These are phyloP conservation scores for Aspergillus eucalypticola DNA, from an alignment of 2,329 filamentous ascomycete species.

Conservation along the genomic window DNA sequence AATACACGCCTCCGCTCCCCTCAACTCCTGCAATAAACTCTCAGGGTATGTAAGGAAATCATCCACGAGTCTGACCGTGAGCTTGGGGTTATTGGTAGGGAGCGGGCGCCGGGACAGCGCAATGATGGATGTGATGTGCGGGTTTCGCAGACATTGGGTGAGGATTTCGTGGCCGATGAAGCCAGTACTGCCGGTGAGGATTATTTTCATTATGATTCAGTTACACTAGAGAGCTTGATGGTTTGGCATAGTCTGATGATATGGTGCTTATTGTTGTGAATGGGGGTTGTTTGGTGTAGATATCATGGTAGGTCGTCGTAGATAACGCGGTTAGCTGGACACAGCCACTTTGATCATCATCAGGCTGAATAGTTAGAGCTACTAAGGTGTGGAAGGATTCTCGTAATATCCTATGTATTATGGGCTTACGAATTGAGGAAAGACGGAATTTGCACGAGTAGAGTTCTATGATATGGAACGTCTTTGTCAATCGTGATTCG, in stretches of 20 bases:
- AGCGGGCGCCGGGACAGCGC: slow-evolving; percentile 54
- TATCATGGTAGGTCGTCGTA: neutral
- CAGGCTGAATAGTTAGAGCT: too few species aligned
- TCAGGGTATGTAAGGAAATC: slow-evolving; percentile 57
- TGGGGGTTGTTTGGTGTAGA: neutral
- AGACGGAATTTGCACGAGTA: too few species aligned
- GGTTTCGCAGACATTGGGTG: slow-evolving; percentile 51
- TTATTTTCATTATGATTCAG: slow-evolving; percentile 54
- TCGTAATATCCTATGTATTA: too few species aligned
- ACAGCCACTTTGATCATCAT: neutral
- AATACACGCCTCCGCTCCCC: slow-evolving; percentile 49
- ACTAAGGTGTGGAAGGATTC: too few species aligned
- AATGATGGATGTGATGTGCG: slow-evolving; percentile 54
- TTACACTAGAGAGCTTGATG: too few species aligned
- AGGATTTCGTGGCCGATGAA: slow-evolving; percentile 58
- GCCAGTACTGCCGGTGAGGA: slow-evolving; percentile 61
- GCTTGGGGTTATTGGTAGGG: slow-evolving; percentile 49
- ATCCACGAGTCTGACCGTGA: slow-evolving; percentile 52
- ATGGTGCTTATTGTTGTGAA: neutral
- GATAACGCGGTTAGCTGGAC: neutral
- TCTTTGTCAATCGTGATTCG: too few species aligned
- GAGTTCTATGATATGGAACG: too few species aligned
- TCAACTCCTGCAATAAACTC: slow-evolving; percentile 43
- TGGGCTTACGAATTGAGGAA: too few species aligned
- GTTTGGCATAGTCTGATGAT: fast-evolving